Conservation (phyloP, 257 asterid genomes). For the Perilla frutescens region DNA sequence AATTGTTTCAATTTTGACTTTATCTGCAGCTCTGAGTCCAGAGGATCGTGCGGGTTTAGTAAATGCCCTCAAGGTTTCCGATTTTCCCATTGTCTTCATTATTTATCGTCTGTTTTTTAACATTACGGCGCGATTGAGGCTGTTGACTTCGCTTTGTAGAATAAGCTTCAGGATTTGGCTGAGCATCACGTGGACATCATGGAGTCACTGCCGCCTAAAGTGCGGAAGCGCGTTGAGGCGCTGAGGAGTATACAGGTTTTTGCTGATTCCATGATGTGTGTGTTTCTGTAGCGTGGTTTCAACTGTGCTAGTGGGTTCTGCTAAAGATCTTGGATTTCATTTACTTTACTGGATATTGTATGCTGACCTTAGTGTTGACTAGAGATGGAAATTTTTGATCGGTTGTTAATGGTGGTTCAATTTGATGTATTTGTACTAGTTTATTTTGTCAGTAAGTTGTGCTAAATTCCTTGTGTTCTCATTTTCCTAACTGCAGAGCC, state of each 20-base stretch:
- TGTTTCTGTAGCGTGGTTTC: background rate
- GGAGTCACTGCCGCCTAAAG: constrained; percentile 64
- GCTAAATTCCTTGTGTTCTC: background rate
- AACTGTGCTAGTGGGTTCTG: background rate
- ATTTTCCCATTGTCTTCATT: background rate
- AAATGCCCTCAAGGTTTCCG: constrained; percentile 76
- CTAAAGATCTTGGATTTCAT: background rate
- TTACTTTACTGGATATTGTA: background rate
- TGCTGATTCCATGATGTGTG: constrained; percentile 22
- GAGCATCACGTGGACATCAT: constrained; percentile 60
- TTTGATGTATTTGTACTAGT: constrained; percentile 5
- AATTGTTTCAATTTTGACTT: constrained; percentile 4
- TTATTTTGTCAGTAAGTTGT: background rate
- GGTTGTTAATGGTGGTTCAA: background rate
- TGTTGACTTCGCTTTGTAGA: constrained; percentile 43
- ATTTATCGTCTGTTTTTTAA: background rate
- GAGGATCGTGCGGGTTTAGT: constrained; percentile 84
- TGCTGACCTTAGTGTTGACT: constrained; percentile 11
- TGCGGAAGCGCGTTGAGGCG: constrained; percentile 72
- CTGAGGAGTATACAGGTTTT: constrained; percentile 73
- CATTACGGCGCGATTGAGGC: constrained; percentile 23
- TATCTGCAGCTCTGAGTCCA: constrained; percentile 68
- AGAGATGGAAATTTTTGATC: background rate
- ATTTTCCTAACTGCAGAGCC: constrained; percentile 49
- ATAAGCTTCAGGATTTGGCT: constrained; percentile 75